Percentiles rank a stretch among this genome's conserved stretches.
These are phyloP conservation scores for Alternaria tenuissima DNA, from an alignment of 2,329 filamentous ascomycete genomes.

Conservation along the genomic window DNA sequence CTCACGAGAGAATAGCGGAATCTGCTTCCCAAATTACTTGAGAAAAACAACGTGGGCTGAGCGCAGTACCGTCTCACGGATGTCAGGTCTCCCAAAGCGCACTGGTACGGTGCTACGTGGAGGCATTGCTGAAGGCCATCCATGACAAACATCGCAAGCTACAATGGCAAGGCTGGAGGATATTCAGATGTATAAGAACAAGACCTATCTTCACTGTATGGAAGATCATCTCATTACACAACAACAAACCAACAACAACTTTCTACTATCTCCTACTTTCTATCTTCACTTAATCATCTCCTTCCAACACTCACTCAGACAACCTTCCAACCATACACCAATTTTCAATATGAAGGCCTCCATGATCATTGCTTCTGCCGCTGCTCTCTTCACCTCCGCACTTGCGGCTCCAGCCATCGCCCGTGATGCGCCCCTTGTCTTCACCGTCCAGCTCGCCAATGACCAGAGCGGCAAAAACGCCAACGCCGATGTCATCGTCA, in stretches of 20 bases:
- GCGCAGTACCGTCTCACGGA: not conserved
- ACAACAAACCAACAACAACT: constrained; percentile 9
- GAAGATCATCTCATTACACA: constrained; percentile 6
- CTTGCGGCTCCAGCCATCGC: constrained; percentile 11
- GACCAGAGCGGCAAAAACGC: constrained; percentile 6
- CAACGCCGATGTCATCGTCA: constrained; percentile 11
- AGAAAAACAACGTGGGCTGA: not conserved
- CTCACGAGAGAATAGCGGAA: constrained; percentile 1
- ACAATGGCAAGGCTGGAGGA: not conserved
- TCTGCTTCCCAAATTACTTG: not conserved
- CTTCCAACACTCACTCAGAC: not conserved
- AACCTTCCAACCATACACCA: constrained; percentile 2
- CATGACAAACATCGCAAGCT: not conserved
- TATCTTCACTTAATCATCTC: not conserved
- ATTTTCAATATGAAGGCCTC: constrained; percentile 14
- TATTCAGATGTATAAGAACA: constrained; percentile 8
- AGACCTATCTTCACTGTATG: not conserved
- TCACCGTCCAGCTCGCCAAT: constrained; percentile 14
- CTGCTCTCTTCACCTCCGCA: constrained; percentile 5
- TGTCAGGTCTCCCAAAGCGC: not conserved
- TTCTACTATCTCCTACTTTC: constrained; percentile 1
- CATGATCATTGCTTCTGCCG: constrained; percentile 4
- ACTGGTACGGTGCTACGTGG: not conserved
- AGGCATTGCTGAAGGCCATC: constrained; percentile 5
- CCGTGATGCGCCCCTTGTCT: not conserved